These are phyloP conservation scores for Dactylorhiza incarnata DNA, from an alignment of 106 monocot species.

Conservation along the genomic window DNA sequence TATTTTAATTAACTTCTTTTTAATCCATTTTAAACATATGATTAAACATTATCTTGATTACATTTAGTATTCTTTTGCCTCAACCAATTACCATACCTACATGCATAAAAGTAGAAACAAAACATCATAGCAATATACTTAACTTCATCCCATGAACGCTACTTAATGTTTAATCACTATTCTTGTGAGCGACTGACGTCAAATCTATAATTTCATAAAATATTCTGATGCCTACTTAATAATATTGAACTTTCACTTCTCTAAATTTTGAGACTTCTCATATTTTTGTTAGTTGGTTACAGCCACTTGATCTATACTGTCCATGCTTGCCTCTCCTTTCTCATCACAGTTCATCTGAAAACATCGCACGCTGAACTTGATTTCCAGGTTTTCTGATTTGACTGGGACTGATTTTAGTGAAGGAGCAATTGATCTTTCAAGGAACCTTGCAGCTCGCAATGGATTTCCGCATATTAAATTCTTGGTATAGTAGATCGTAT, in stretches of 20 bases:
- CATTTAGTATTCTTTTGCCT: neutral
- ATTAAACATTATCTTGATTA: neutral
- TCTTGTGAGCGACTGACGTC: neutral
- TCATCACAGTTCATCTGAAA: neutral
- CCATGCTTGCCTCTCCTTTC: neutral
- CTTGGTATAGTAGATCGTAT: constrained; percentile 33
- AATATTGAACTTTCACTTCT: neutral
- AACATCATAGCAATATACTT: neutral
- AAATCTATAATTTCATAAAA: neutral
- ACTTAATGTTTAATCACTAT: neutral
- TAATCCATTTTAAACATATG: too few relatives aligned
- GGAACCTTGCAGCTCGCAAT: constrained; percentile 65
- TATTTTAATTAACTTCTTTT: too few relatives aligned
- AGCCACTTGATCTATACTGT: neutral
- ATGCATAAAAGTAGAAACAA: neutral
- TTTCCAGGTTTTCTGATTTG: constrained; percentile 82
- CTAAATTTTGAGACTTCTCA: neutral
- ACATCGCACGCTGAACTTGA: neutral
- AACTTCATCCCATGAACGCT: neutral
- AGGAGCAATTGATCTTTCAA: constrained; percentile 84
- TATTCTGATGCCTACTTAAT: neutral
- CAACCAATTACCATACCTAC: neutral
- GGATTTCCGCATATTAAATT: constrained; percentile 70
- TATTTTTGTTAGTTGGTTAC: neutral
- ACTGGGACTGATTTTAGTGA: constrained; percentile 97